These are phyloP conservation scores for Xylaria multiplex DNA, from an alignment of 2,329 filamentous ascomycete genomes.

Conservation along the genomic window DNA sequence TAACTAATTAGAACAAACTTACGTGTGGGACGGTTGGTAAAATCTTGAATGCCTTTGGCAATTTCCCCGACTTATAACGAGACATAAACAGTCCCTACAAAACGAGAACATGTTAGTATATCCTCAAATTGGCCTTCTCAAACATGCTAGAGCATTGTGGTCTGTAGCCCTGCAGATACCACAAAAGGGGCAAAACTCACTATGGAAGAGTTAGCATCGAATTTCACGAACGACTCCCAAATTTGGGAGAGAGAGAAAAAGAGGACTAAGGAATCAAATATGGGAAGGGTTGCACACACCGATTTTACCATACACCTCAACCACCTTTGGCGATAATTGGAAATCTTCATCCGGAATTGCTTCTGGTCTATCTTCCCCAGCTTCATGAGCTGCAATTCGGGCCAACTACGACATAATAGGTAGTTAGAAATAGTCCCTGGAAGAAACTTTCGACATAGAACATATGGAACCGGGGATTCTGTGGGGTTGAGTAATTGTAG, in stretches of 20 bases:
- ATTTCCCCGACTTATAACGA: conserved; percentile 93
- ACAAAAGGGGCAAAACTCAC: conserved; percentile 22
- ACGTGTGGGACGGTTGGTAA: conserved; percentile 84
- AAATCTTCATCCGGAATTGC: conserved; percentile 78
- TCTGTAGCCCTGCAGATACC: background rate
- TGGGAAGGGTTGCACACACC: conserved; percentile 38
- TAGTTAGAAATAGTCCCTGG: conserved; percentile 12
- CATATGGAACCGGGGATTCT: background rate
- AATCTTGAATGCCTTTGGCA: conserved; percentile 98
- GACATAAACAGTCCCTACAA: conserved; percentile 72
- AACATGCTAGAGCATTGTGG: background rate
- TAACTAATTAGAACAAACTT: conserved; percentile 6
- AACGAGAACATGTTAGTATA: conserved; percentile 24
- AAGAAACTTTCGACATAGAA: background rate
- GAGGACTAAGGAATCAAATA: background rate
- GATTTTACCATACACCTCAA: conserved; percentile 92
- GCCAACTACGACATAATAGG: conserved; percentile 61
- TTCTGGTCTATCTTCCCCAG: conserved; percentile 62
- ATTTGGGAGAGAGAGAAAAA: background rate
- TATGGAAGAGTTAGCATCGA: conserved; percentile 14
- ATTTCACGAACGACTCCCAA: no score
- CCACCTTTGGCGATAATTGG: conserved; percentile 87
- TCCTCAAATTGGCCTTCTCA: background rate
- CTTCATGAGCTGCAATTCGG: conserved; percentile 93
- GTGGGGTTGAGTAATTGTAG: background rate